Evolutionary conservation across 169 alveolate genomes (phyloP).

Genomic region (Cryptosporidium ubiquitum): DNA sequence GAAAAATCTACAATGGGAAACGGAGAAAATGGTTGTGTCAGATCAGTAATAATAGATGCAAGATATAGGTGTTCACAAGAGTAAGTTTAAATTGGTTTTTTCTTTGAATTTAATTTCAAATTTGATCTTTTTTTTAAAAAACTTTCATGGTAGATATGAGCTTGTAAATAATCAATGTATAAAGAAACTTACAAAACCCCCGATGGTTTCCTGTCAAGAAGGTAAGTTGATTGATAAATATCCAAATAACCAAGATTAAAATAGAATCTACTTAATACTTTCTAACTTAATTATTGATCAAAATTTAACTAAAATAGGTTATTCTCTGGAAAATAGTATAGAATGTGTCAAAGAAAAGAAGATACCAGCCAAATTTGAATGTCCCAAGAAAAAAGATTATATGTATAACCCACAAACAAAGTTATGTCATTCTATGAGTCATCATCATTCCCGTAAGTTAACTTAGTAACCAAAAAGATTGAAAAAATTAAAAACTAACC

Average conservation of each 20-base stretch:
- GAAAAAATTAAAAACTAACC: not conserved
- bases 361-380: constrained; percentile 52
- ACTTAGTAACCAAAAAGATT: not conserved
- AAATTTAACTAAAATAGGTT: not conserved
- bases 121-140: not conserved
- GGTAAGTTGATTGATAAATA: not conserved
- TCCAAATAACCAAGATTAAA: not conserved
- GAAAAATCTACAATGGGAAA: constrained; percentile 11
- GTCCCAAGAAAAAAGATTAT: constrained; percentile 72
- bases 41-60: constrained; percentile 26
- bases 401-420: constrained; percentile 59
- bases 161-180: constrained; percentile 12
- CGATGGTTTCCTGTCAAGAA: constrained; percentile 40
- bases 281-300: not conserved
- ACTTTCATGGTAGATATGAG: constrained; percentile 20
- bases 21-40: constrained; percentile 36
- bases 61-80: constrained; percentile 42
- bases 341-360: constrained; percentile 36
- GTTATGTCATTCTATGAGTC: constrained; percentile 62
- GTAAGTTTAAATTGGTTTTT: constrained; percentile 6
- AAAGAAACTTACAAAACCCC: constrained; percentile 22
- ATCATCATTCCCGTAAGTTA: constrained; percentile 74
- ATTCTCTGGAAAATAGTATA: not conserved
- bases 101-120: not conserved
- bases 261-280: not conserved